phyloP scores from a whole-genome alignment of 352 stramenopile genomes.

The Pythium aphanidermatum region DNA sequence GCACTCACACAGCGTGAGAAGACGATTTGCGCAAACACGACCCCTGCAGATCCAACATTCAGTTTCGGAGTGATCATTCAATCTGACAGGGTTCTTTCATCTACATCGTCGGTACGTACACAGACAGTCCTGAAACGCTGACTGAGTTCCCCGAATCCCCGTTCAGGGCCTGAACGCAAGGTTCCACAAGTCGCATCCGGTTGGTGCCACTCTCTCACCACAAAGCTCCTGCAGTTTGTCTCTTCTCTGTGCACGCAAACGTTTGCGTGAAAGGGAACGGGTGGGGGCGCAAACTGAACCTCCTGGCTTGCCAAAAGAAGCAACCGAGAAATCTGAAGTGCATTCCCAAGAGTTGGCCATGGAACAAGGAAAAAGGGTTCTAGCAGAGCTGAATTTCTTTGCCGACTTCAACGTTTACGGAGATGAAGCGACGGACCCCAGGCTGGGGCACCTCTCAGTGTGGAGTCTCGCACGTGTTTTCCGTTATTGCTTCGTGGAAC shows the following conservation, averaged over 20 bases:
- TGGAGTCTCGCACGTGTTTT: too few relatives aligned
- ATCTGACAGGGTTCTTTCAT: slow-evolving; percentile 14
- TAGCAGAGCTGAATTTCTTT: slow-evolving; percentile 1
- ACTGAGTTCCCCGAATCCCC: slow-evolving; percentile 8
- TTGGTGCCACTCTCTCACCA: slow-evolving; percentile 15
- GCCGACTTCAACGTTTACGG: background rate
- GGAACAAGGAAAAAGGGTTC: background rate
- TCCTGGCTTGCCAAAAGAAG: background rate
- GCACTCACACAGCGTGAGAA: background rate
- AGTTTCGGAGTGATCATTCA: slow-evolving; percentile 6
- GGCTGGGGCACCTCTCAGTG: too few relatives aligned
- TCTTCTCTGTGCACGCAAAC: slow-evolving; percentile 7
- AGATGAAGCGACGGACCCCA: too few relatives aligned
- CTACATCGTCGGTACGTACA: slow-evolving; percentile 19
- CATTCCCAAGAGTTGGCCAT: too few relatives aligned
- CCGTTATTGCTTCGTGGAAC: too few relatives aligned
- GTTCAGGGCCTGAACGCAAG: slow-evolving; percentile 4
- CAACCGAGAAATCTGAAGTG: too few relatives aligned
- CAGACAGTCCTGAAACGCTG: slow-evolving; percentile 5
- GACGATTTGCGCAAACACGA: slow-evolving; percentile 18
- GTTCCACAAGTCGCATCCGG: slow-evolving; percentile 7
- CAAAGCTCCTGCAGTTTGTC: slow-evolving; percentile 14
- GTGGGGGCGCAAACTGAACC: slow-evolving; percentile 9
- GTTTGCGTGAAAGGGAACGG: slow-evolving; percentile 5
- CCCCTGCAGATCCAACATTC: too few relatives aligned